phyloP scores from a whole-genome alignment of 164 flowering plant species.

The Euptelea pleiosperma region DNA sequence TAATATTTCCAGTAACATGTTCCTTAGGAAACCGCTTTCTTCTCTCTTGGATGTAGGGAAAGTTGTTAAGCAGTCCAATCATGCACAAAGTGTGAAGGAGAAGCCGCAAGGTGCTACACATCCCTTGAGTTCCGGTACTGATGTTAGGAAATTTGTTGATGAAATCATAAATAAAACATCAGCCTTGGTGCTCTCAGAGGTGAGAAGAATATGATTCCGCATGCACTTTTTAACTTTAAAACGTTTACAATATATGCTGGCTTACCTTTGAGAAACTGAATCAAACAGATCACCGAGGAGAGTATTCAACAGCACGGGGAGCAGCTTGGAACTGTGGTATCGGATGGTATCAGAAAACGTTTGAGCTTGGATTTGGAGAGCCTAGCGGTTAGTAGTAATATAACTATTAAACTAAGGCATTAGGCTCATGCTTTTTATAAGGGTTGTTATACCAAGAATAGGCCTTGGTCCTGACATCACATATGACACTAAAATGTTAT shows the following conservation, averaged over 20 bases:
- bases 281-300: conserved; percentile 50
- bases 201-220: conserved; percentile 18
- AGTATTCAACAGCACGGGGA: conserved; percentile 47
- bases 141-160: conserved; percentile 57
- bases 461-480: no score
- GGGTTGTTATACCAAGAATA: no score
- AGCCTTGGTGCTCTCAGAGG: conserved; percentile 56
- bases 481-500: no score
- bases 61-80: conserved; percentile 37
- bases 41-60: conserved; percentile 33
- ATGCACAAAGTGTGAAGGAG: conserved; percentile 29
- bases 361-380: conserved; percentile 54
- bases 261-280: neutral
- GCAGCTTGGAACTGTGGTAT: conserved; percentile 49
- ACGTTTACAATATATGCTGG: neutral
- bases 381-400: conserved; percentile 53
- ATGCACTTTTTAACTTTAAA: neutral
- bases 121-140: conserved; percentile 28
- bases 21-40: neutral
- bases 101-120: conserved; percentile 23
- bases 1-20: neutral
- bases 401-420: no score
- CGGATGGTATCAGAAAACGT: conserved; percentile 44
- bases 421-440: neutral
- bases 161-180: conserved; percentile 66